Conservation (phyloP, 2,329 filamentous ascomycete genomes). For the Penicillium palitans region DNA sequence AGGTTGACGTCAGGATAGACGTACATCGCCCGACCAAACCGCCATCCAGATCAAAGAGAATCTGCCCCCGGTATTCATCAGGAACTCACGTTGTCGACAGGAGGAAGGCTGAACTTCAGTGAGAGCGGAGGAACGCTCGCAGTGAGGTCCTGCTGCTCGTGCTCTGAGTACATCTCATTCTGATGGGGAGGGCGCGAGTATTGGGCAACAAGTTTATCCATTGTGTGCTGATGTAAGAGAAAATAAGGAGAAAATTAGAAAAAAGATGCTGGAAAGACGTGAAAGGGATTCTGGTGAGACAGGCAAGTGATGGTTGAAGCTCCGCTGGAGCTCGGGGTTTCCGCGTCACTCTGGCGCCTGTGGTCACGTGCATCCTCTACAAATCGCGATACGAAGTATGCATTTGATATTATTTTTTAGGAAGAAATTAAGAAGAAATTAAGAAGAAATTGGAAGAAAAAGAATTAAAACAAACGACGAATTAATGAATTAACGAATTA, state of each 20-base stretch:
- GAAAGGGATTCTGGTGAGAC: slow-evolving; percentile 18
- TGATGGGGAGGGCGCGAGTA: slow-evolving; percentile 79
- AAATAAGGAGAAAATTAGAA: slow-evolving; percentile 5
- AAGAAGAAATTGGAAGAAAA: not conserved
- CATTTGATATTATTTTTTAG: not conserved
- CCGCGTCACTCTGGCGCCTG: slow-evolving; percentile 41
- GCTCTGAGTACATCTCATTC: slow-evolving; percentile 69
- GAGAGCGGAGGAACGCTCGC: slow-evolving; percentile 74
- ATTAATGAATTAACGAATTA: slow-evolving; percentile 1
- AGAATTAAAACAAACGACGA: not conserved
- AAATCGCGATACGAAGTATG: not conserved
- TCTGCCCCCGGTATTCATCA: not conserved
- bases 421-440: not conserved
- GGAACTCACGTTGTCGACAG: slow-evolving; percentile 76
- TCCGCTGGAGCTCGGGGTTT: slow-evolving; percentile 32
- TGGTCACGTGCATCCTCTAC: slow-evolving; percentile 27
- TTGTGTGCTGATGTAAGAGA: slow-evolving; percentile 44
- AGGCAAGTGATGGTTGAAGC: slow-evolving; percentile 25
- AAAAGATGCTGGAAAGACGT: slow-evolving; percentile 9
- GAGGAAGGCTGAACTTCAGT: slow-evolving; percentile 92
- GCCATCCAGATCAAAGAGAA: slow-evolving; percentile 4
- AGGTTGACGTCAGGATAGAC: slow-evolving; percentile 14
- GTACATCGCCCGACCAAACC: not conserved
- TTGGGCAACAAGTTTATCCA: slow-evolving; percentile 91
- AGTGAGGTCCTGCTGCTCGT: slow-evolving; percentile 72